Evolutionary conservation across 768 basidiomycete genomes (phyloP), one percentile per base, ranked within the genome.

Genomic region (Naganishia randhawae): DNA sequence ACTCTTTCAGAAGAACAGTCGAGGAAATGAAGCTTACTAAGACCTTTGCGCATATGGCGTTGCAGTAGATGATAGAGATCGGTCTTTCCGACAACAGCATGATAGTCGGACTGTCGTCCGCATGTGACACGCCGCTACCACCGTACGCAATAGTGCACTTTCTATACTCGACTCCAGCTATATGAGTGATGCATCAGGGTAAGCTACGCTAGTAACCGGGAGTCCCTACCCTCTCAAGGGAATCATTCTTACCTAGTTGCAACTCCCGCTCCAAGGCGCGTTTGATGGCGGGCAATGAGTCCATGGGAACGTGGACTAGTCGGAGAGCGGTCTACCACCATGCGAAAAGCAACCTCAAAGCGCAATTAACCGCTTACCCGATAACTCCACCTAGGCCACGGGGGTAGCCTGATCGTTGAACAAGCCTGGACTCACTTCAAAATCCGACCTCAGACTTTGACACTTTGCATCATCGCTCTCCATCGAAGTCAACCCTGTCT

Each of bases 401-500:
- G n/a, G n/a, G n/a, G n/a, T n/a, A n/a, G n/a, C n/a, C n/a, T n/a
- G n/a, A n/a, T n/a, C n/a, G n/a, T n/a, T n/a, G 54, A 32, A 33
- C 27, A 14, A 54, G 29, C 5, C 41, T 14, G 10, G 17, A 27
- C 54, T 22, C 54, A 57, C 54, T 37, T 57, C 54, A n/a, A 39
- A 57, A 5, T 37, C 54, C 10, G 54, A 57, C 35, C 33, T 37
- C 35, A 57, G 22, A n/a, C 33, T 37, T 37, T 57, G 54, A 39
- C 37, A 57, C 35, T 57, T 57, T 39, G 54, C 54, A 57, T 57
- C 54, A 8, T 9, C 37, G 25, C 54, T 39, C 35, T 57, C 14
- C 54, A 57, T 57, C 33, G 54, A 9, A 1, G 54, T 57, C 54
- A 37, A 39, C 54, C 54, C 54, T n/a, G 54, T 57, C 16, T 10